These are phyloP conservation scores for Phlyctochytrium planicorne DNA, from an alignment of 192 early-diverging fungal genomes.

Conservation along the genomic window DNA sequence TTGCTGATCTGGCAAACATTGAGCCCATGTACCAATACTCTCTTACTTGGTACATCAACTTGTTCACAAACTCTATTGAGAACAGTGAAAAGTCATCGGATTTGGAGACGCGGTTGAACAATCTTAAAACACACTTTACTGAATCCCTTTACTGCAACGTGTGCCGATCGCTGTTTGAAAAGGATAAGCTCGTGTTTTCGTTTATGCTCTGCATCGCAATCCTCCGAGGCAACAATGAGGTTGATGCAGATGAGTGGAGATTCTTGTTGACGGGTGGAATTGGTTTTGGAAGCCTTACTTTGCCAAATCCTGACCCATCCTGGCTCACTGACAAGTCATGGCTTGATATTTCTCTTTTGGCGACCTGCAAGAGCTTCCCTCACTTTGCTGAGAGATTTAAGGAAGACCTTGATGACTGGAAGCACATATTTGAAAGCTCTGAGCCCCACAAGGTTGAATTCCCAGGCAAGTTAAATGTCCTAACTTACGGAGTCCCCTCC, in stretches of 20 bases:
- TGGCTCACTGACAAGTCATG: conserved; percentile 58
- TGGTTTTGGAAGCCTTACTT: conserved; percentile 27
- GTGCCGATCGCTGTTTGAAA: conserved; percentile 63
- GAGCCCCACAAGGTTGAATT: conserved; percentile 48
- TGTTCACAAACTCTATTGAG: conserved; percentile 53
- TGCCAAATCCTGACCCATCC: conserved; percentile 44
- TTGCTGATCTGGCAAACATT: conserved; percentile 61
- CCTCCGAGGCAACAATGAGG: conserved; percentile 44
- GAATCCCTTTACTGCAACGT: conserved; percentile 58
- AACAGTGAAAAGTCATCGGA: conserved; percentile 60
- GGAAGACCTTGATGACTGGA: conserved; percentile 43
- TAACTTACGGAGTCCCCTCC: too few relatives aligned
- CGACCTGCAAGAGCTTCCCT: conserved; percentile 37
- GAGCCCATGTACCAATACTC: conserved; percentile 69
- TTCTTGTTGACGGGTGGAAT: conserved; percentile 61
- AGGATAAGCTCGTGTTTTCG: conserved; percentile 64
- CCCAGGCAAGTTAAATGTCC: conserved; percentile 34
- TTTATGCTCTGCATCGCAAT: conserved; percentile 56
- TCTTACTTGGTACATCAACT: conserved; percentile 61
- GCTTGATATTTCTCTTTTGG: conserved; percentile 50
- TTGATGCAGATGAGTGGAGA: conserved; percentile 52
- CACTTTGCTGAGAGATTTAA: conserved; percentile 38
- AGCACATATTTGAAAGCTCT: conserved; percentile 46
- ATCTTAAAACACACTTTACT: conserved; percentile 55
- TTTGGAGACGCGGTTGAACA: conserved; percentile 42